Base-by-base conservation (phyloP, 805 yeast species). In the Lipomyces mesembrius region DNA sequence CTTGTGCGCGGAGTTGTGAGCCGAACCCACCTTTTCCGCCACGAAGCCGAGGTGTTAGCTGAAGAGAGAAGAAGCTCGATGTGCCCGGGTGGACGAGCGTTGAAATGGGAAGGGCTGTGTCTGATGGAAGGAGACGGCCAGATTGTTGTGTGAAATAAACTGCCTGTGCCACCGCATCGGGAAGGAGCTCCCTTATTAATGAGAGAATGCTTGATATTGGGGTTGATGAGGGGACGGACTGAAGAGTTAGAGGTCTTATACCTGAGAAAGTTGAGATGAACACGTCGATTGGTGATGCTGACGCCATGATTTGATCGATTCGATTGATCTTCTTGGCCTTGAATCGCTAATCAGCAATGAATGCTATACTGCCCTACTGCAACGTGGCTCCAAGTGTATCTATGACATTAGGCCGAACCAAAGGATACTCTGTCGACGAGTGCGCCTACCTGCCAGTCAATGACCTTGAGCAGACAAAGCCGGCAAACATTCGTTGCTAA, bases 11-110 rank as follows among this genome's bases (percentile, higher is more conserved):
- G 61, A 83, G 73, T 70, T 78, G 73, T 20, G 80, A 75, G 0
- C 85, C 85, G 71, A 83, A 81, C 2, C 85, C 86, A 27, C 86
- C 86, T 74, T 83, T 83, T n/a, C 86, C 86, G 7, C 86, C 86
- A 49, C 57, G 51, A 25, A 68, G n/a, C 4, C 70, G 61, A 17
- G 54, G 57, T 27, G 55, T 63, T 12, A 67, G 1, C 5, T 64
- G 66, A 49, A 66, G 37, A 5, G 17, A 14, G 12, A 57, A 7
- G 5, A 55, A 35, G 39, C 14, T 17, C 14, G 59, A 27, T 8
- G 27, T 32, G 2, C 9, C 12, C 5, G 20, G 4, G 11, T 52
- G 5, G 11, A 54, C 37, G 11, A 64, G 37, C 3, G 56, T 6
- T 12, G 60, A 53, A 14, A 65, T 29, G 0, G 62, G n/a, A 9